phyloP scores from a whole-genome alignment of 306 rosid species.

The Gastrolobium villosum region DNA sequence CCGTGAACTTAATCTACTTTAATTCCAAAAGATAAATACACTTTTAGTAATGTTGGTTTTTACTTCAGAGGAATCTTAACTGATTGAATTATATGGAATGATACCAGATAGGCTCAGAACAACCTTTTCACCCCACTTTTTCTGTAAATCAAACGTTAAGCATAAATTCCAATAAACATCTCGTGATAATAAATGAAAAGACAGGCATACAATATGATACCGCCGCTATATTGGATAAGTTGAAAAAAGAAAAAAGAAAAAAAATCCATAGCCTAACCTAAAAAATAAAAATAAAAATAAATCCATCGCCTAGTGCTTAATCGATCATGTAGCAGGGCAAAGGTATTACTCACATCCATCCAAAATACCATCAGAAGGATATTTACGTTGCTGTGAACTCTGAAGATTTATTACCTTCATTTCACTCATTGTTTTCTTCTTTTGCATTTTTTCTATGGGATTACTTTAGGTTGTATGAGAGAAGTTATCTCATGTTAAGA shows the following conservation, averaged over 20 bases:
- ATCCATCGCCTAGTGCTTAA: neutral
- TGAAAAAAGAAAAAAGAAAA: too few relatives aligned
- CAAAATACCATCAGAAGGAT: neutral
- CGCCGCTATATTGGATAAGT: too few relatives aligned
- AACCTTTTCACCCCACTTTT: neutral
- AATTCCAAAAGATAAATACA: too few relatives aligned
- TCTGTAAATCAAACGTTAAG: neutral
- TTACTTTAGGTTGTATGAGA: too few relatives aligned
- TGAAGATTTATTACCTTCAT: too few relatives aligned
- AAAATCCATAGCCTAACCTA: too few relatives aligned
- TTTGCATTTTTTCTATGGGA: neutral
- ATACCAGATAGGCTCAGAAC: neutral
- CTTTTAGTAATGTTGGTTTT: too few relatives aligned
- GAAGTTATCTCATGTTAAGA: too few relatives aligned
- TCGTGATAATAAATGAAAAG: too few relatives aligned
- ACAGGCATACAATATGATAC: neutral
- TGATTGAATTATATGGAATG: neutral
- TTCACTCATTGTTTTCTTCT: neutral
- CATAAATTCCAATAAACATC: neutral
- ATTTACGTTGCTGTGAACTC: neutral
- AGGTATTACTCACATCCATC: slow-evolving; percentile 1
- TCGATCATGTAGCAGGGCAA: neutral
- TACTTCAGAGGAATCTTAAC: too few relatives aligned
- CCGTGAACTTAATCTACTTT: too few relatives aligned
- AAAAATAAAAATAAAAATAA: too few relatives aligned